phyloP scores from a whole-genome alignment of 495 filamentous ascomycete species.

The Darksidea phi region DNA sequence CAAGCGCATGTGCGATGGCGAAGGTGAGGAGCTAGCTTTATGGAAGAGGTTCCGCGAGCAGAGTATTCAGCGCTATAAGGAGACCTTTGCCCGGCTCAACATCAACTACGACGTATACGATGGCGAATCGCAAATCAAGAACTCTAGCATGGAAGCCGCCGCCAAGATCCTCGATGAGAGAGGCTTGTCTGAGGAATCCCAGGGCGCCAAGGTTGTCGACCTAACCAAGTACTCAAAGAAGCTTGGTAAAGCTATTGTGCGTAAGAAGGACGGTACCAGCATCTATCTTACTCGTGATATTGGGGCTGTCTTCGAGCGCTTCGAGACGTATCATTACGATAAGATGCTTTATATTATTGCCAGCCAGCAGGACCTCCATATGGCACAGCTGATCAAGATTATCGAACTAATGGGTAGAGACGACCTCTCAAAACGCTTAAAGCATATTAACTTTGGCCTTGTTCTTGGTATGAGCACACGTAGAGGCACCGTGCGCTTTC shows the following conservation, averaged over 20 bases:
- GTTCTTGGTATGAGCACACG: slow-evolving; percentile 69
- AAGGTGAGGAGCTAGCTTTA: slow-evolving; percentile 69
- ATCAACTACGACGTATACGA: slow-evolving; percentile 93
- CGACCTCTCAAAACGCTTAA: slow-evolving; percentile 59
- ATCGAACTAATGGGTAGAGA: slow-evolving; percentile 65
- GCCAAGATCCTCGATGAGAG: slow-evolving; percentile 66
- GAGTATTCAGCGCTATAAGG: slow-evolving; percentile 40
- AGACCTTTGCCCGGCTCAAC: slow-evolving; percentile 53
- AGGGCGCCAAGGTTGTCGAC: slow-evolving; percentile 87
- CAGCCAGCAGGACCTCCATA: slow-evolving; percentile 67
- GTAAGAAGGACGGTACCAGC: slow-evolving; percentile 66
- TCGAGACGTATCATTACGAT: slow-evolving; percentile 64
- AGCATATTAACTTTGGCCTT: slow-evolving; percentile 75
- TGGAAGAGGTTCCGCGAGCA: slow-evolving; percentile 90
- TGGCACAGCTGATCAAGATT: slow-evolving; percentile 71
- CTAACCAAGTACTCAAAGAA: slow-evolving; percentile 84
- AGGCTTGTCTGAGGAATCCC: slow-evolving; percentile 73
- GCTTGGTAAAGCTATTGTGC: slow-evolving; percentile 66
- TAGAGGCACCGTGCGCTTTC: slow-evolving; percentile 68
- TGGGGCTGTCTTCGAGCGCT: slow-evolving; percentile 62
- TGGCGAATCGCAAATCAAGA: slow-evolving; percentile 84
- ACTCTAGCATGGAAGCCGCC: slow-evolving; percentile 71
- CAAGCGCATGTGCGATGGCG: slow-evolving; percentile 84
- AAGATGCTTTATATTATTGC: slow-evolving; percentile 77
- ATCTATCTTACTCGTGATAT: slow-evolving; percentile 74